Evolutionary conservation across 2,329 filamentous ascomycete genomes (phyloP).

Genomic region (Epichloe uncinata): DNA sequence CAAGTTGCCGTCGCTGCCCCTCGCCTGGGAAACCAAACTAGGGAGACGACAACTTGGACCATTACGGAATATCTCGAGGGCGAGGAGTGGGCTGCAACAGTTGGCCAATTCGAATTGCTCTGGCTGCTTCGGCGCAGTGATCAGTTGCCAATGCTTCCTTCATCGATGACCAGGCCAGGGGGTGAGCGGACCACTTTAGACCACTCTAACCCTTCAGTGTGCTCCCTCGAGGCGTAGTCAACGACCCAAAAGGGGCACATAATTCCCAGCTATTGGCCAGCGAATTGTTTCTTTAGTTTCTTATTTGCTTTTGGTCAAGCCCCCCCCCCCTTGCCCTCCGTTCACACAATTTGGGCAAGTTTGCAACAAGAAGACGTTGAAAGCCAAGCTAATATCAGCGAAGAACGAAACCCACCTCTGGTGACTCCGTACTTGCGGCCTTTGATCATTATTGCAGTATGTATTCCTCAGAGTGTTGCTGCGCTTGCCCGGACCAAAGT

Average conservation of each 20-base stretch:
- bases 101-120: not conserved
- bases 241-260: not conserved
- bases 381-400: too few relatives aligned
- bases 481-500: too few relatives aligned
- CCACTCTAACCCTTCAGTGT: not conserved
- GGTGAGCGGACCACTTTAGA: not conserved
- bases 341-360: too few relatives aligned
- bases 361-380: too few relatives aligned
- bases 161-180: not conserved
- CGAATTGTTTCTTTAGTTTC: not conserved
- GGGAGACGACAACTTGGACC: constrained; percentile 1
- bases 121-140: not conserved
- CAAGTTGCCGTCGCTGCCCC: not conserved
- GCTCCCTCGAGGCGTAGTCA: not conserved
- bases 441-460: too few relatives aligned
- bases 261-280: not conserved
- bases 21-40: constrained; percentile 1
- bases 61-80: constrained; percentile 1
- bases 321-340: not conserved
- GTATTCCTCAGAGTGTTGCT: too few relatives aligned
- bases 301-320: not conserved
- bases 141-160: not conserved
- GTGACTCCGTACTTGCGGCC: too few relatives aligned
- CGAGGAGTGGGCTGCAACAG: not conserved
- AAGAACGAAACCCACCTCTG: too few relatives aligned